Conservation (phyloP, 1,139 yeast genomes). For the Diutina siamensis region DNA sequence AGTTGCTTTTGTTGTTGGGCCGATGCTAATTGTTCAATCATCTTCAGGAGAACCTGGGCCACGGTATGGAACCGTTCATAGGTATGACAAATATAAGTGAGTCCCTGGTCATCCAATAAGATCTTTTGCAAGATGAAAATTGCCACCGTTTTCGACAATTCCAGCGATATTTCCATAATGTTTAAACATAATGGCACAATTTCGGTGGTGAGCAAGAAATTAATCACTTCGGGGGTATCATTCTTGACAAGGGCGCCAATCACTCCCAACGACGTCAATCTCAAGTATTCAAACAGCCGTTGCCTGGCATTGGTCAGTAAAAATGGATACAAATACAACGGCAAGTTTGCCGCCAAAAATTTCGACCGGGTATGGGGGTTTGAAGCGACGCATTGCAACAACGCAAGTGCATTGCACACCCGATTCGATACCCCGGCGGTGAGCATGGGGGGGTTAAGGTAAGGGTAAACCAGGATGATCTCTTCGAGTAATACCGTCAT, state of each 20-base stretch:
- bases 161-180: constrained; percentile 93
- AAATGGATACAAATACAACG: constrained; percentile 86
- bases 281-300: constrained; percentile 83
- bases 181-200: constrained; percentile 89
- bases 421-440: constrained; percentile 84
- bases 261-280: constrained; percentile 89
- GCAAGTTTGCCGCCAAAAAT: constrained; percentile 83
- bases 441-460: constrained; percentile 75
- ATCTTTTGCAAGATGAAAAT: constrained; percentile 84
- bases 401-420: constrained; percentile 91
- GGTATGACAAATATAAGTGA: constrained; percentile 87
- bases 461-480: constrained; percentile 81
- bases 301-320: constrained; percentile 85
- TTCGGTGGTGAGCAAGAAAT: constrained; percentile 82
- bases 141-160: constrained; percentile 90
- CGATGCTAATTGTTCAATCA: constrained; percentile 66
- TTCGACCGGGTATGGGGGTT: constrained; percentile 81
- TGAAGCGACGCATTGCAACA: constrained; percentile 92
- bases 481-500: constrained; percentile 89
- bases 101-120: constrained; percentile 81
- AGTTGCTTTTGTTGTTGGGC: constrained; percentile 32
- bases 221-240: constrained; percentile 91
- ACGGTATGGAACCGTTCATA: constrained; percentile 93
- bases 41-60: constrained; percentile 72
- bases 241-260: constrained; percentile 95